Percentiles rank a stretch among this genome's conserved stretches.
These are phyloP conservation scores for Lipomyces japonicus DNA, from an alignment of 805 yeast species.

Conservation along the genomic window DNA sequence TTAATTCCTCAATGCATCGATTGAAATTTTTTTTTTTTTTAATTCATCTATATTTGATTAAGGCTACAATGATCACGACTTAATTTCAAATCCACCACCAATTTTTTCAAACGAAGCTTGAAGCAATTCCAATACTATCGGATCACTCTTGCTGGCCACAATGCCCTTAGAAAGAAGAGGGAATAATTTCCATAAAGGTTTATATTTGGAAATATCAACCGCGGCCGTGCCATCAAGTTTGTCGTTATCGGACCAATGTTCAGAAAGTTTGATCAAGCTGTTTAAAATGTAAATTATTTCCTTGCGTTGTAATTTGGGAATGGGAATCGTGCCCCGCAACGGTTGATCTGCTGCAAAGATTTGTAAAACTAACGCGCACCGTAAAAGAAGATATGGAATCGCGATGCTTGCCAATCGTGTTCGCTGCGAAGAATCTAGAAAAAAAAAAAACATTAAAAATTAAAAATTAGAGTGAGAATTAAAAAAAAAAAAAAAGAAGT, in stretches of 20 bases:
- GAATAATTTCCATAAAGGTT: slow-evolving; percentile 21
- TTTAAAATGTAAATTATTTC: slow-evolving; percentile 48
- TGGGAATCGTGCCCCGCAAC: slow-evolving; percentile 58
- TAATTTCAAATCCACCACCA: slow-evolving; percentile 14
- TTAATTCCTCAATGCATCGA: no score
- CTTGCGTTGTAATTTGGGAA: slow-evolving; percentile 57
- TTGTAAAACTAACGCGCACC: slow-evolving; percentile 59
- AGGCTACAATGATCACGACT: no score
- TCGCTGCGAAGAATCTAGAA: slow-evolving; percentile 13
- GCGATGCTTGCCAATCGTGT: slow-evolving; percentile 34
- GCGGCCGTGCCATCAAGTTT: neutral
- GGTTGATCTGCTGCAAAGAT: slow-evolving; percentile 61
- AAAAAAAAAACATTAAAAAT: no score
- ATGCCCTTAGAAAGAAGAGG: slow-evolving; percentile 28
- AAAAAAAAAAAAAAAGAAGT: no score
- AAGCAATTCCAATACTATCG: slow-evolving; percentile 17
- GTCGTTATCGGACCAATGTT: neutral
- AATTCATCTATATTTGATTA: no score
- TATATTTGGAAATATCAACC: slow-evolving; percentile 7
- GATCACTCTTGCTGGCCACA: slow-evolving; percentile 22
- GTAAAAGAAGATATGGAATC: slow-evolving; percentile 50
- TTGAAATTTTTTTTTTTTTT: no score
- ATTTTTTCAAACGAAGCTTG: slow-evolving; percentile 24
- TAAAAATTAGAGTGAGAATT: no score
- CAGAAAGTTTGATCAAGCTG: slow-evolving; percentile 15